These are phyloP conservation scores for Wickerhamiella siamensis DNA, from an alignment of 805 yeast genomes.

Conservation along the genomic window DNA sequence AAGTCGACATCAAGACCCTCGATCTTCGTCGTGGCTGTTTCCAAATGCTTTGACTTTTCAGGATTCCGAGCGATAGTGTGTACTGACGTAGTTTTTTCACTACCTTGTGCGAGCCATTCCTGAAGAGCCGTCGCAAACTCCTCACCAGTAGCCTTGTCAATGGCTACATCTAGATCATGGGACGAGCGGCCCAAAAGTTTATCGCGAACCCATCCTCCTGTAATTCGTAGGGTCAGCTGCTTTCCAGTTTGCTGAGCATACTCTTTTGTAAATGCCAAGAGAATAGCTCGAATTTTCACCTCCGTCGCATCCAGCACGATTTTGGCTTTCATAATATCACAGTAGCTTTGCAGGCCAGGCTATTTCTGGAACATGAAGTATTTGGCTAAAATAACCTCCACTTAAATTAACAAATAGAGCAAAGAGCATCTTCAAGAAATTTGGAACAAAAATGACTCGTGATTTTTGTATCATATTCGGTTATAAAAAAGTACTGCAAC, in stretches of 20 bases:
- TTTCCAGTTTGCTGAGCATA: constrained; percentile 14
- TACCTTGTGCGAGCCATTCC: constrained; percentile 28
- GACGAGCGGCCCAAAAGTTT: constrained; percentile 68
- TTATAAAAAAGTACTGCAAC: no score
- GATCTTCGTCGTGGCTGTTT: constrained; percentile 84
- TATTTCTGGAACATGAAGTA: no score
- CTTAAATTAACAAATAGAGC: no score
- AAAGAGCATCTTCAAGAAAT: no score
- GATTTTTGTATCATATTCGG: no score
- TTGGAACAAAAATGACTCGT: no score
- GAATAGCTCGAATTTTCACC: constrained; percentile 19
- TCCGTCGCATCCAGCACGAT: constrained; percentile 22
- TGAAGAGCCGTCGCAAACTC: constrained; percentile 60
- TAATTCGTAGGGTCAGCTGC: constrained; percentile 50
- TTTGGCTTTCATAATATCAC: constrained; percentile 8
- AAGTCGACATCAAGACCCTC: constrained; percentile 82
- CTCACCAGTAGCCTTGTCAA: constrained; percentile 73
- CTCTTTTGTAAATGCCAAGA: constrained; percentile 22
- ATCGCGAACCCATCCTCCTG: constrained; percentile 99
- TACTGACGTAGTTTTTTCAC: constrained; percentile 26
- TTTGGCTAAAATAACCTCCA: no score
- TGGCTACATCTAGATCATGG: constrained; percentile 85
- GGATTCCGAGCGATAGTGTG: constrained; percentile 88
- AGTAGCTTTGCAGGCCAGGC: no score
- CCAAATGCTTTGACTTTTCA: constrained; percentile 88